Conservation (phyloP, 2,329 filamentous ascomycete species). For the Stagonosporopsis tanaceti region DNA sequence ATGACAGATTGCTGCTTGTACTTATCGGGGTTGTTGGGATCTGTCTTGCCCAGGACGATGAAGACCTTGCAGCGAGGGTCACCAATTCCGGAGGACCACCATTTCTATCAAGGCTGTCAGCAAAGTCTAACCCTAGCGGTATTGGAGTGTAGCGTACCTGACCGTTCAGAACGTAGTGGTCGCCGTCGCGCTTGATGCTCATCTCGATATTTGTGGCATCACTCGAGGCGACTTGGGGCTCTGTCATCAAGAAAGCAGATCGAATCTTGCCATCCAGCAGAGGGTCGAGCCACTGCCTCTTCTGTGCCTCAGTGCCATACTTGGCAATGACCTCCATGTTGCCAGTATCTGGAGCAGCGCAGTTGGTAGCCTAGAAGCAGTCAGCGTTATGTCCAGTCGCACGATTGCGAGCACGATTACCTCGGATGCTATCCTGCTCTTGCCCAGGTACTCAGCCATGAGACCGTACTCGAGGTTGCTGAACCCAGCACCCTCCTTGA, state of each 20-base stretch:
- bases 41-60: slow-evolving; percentile 95
- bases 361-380: slow-evolving; percentile 72
- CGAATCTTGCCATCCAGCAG: slow-evolving; percentile 85
- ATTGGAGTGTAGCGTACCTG: slow-evolving; percentile 59
- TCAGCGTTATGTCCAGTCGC: slow-evolving; percentile 10
- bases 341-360: slow-evolving; percentile 88
- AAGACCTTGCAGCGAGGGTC: slow-evolving; percentile 93
- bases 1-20: slow-evolving; percentile 95
- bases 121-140: background rate
- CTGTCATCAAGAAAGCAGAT: slow-evolving; percentile 93
- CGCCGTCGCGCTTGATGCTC: slow-evolving; percentile 80
- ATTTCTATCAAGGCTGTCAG: slow-evolving; percentile 71
- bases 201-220: slow-evolving; percentile 95
- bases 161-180: slow-evolving; percentile 91
- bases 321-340: slow-evolving; percentile 97
- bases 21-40: slow-evolving; percentile 74
- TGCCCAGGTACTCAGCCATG: slow-evolving; percentile 96
- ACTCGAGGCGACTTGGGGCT: slow-evolving; percentile 85
- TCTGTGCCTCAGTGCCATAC: slow-evolving; percentile 86
- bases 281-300: slow-evolving; percentile 81
- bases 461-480: slow-evolving; percentile 96
- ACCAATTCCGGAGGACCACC: slow-evolving; percentile 97
- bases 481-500: slow-evolving; percentile 93
- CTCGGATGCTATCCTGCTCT: slow-evolving; percentile 73
- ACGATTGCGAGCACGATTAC: slow-evolving; percentile 6